phyloP scores from a whole-genome alignment of 2,329 filamentous ascomycete species.

The Ceratocystis eucalypticola region DNA sequence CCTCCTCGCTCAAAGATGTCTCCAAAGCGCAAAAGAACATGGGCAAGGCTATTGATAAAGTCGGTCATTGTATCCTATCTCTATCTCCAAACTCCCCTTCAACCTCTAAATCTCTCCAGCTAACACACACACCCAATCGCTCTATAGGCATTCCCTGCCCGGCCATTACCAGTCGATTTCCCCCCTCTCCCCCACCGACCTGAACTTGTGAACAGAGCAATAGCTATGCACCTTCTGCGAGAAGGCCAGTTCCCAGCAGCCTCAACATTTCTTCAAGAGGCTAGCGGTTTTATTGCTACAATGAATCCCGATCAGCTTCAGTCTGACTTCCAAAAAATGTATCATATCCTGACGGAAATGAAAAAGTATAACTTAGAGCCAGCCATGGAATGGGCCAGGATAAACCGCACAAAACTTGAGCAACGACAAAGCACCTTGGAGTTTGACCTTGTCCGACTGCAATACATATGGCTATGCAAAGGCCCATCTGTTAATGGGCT shows the following conservation, averaged over 20 bases:
- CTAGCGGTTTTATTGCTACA: constrained; percentile 22
- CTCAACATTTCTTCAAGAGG: constrained; percentile 69
- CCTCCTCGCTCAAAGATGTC: constrained; percentile 67
- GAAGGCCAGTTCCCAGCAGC: constrained; percentile 89
- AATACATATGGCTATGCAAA: constrained; percentile 80
- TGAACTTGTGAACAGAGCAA: constrained; percentile 74
- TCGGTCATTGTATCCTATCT: constrained; percentile 26
- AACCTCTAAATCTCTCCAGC: background rate
- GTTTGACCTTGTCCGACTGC: constrained; percentile 81
- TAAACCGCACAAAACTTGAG: constrained; percentile 59
- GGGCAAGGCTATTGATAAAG: constrained; percentile 72
- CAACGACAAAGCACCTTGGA: constrained; percentile 80
- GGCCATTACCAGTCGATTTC: constrained; percentile 50
- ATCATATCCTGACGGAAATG: constrained; percentile 53
- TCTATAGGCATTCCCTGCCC: constrained; percentile 51
- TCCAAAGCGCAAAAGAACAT: constrained; percentile 73
- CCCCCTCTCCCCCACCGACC: constrained; percentile 44
- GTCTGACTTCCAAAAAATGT: constrained; percentile 76
- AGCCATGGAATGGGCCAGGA: constrained; percentile 74
- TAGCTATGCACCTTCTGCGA: constrained; percentile 89
- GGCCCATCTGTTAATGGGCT: constrained; percentile 42
- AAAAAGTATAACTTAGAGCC: constrained; percentile 52
- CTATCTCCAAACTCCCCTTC: background rate
- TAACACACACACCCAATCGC: constrained; percentile 12
- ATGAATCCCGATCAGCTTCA: constrained; percentile 44